These are phyloP conservation scores for Amylocystis lapponica DNA, from an alignment of 768 basidiomycete species.

Conservation along the genomic window DNA sequence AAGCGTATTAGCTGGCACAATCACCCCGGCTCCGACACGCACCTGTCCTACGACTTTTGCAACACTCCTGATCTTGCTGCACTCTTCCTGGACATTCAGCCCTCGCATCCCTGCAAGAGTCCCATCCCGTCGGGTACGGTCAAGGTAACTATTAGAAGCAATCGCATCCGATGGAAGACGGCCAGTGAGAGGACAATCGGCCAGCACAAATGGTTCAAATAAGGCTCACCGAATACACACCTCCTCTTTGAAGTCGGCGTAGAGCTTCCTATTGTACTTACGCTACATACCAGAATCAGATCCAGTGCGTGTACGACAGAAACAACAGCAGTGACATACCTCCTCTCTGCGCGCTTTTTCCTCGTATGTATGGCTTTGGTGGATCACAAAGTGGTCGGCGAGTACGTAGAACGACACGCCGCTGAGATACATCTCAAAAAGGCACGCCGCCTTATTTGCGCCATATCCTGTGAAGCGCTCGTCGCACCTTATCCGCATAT, in stretches of 20 bases:
- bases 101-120: slow-evolving; percentile 45
- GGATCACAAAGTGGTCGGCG: slow-evolving; percentile 82
- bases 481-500: slow-evolving; percentile 61
- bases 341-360: slow-evolving; percentile 68
- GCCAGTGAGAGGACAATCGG: background rate
- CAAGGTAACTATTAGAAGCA: slow-evolving; percentile 48
- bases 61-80: slow-evolving; percentile 55
- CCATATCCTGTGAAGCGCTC: slow-evolving; percentile 90
- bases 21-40: too few species aligned
- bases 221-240: slow-evolving; percentile 55
- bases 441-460: slow-evolving; percentile 88
- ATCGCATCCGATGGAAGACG: background rate
- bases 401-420: slow-evolving; percentile 82
- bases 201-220: background rate
- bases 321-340: slow-evolving; percentile 30
- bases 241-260: slow-evolving; percentile 76
- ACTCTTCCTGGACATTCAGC: slow-evolving; percentile 53
- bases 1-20: too few species aligned
- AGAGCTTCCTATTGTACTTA: slow-evolving; percentile 69
- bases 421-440: slow-evolving; percentile 87
- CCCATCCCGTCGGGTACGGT: slow-evolving; percentile 47
- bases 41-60: slow-evolving; percentile 38
- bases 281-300: slow-evolving; percentile 36
- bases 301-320: background rate
- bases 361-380: slow-evolving; percentile 81